Percentiles rank a stretch among this genome's conserved stretches.
Evolutionary conservation across 2,329 filamentous ascomycete species (phyloP).

Genomic region (Talaromyces pinophilus): DNA sequence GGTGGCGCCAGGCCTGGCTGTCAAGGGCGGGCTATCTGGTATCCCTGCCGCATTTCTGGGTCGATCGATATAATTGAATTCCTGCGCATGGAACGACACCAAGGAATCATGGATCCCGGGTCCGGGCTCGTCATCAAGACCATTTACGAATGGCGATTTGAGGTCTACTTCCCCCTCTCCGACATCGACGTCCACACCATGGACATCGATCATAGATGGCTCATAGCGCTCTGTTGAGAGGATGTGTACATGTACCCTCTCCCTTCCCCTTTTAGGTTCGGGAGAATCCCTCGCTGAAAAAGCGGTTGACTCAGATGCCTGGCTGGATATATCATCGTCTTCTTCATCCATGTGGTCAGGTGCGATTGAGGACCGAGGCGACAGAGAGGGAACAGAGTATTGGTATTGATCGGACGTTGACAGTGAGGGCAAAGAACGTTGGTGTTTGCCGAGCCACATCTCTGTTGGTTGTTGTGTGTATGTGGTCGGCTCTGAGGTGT

Average conservation of each 20-base stretch:
- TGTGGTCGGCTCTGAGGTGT: not conserved
- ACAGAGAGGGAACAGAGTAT: slow-evolving; percentile 1
- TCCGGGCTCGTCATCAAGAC: not conserved
- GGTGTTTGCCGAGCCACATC: slow-evolving; percentile 16
- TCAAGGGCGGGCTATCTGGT: not conserved
- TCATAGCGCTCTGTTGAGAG: not conserved
- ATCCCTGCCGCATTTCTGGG: not conserved
- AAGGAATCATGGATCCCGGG: not conserved
- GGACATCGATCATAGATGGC: not conserved
- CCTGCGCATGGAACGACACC: not conserved
- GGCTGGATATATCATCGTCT: not conserved
- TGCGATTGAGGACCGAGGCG: not conserved
- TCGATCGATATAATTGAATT: not conserved
- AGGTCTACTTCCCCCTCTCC: not conserved
- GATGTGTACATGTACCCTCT: not conserved
- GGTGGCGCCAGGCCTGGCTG: not conserved
- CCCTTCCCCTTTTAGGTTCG: not conserved
- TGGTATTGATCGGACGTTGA: slow-evolving; percentile 5
- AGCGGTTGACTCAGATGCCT: slow-evolving; percentile 1
- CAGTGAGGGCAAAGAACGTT: not conserved
- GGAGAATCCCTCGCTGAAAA: not conserved
- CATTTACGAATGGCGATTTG: not conserved
- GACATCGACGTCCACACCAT: not conserved
- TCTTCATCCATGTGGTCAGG: not conserved
- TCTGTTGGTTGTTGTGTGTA: slow-evolving; percentile 9